Percentiles rank a stretch among this genome's conserved stretches.
phyloP scores from a whole-genome alignment of 352 stramenopile species.

The Phytophthora palmivora region DNA sequence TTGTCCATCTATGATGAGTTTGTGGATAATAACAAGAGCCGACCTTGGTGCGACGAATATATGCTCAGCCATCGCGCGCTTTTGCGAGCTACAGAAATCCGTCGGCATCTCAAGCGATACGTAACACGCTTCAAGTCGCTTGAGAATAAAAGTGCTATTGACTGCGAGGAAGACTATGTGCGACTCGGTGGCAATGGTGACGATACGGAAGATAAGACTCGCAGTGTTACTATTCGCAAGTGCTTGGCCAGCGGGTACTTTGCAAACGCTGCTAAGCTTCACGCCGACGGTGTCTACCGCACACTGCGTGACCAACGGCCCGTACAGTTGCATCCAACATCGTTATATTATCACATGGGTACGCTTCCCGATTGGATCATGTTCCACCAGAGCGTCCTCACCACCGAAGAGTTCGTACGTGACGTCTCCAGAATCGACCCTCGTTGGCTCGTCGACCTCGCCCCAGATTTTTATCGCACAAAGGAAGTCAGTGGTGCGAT shows the following conservation, averaged over 20 bases:
- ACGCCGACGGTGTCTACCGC: conserved; percentile 80
- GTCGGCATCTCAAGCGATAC: conserved; percentile 72
- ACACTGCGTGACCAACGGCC: conserved; percentile 74
- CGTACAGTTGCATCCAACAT: conserved; percentile 82
- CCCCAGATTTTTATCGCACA: conserved; percentile 77
- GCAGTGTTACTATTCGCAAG: conserved; percentile 53
- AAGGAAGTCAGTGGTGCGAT: conserved; percentile 72
- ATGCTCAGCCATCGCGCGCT: conserved; percentile 69
- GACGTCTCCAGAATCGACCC: conserved; percentile 78
- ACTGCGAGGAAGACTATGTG: conserved; percentile 25
- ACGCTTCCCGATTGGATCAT: conserved; percentile 96
- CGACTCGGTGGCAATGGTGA: conserved; percentile 10
- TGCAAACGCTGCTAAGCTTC: conserved; percentile 96
- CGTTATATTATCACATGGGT: conserved; percentile 75
- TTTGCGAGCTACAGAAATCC: conserved; percentile 68
- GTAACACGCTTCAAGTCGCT: conserved; percentile 58
- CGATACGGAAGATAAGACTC: conserved; percentile 31
- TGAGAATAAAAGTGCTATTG: neutral
- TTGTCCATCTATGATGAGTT: conserved; percentile 80
- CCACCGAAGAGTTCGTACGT: conserved; percentile 95
- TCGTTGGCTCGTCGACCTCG: conserved; percentile 71
- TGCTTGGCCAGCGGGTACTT: conserved; percentile 90
- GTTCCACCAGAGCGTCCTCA: conserved; percentile 99
- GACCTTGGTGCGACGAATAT: conserved; percentile 81
- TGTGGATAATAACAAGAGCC: conserved; percentile 62